These are phyloP conservation scores for Zalerion maritima DNA, from an alignment of 495 filamentous ascomycete genomes.

Conservation along the genomic window DNA sequence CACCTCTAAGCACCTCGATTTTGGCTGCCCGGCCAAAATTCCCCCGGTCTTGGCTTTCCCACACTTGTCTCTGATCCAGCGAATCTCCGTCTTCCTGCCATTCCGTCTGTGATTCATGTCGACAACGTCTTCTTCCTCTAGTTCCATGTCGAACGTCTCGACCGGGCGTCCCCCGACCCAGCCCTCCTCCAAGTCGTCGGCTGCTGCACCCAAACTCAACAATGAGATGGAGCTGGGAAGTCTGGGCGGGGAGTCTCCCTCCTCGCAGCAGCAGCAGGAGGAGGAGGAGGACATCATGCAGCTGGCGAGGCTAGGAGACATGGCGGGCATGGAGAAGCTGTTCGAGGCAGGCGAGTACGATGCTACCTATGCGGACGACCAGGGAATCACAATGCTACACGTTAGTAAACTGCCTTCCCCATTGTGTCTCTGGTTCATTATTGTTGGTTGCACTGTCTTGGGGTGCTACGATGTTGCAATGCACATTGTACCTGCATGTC, in stretches of 20 bases:
- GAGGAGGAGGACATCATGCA: slow-evolving; percentile 89
- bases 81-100: slow-evolving; percentile 5
- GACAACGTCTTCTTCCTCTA: slow-evolving; percentile 1
- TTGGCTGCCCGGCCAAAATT: too few relatives aligned
- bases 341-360: slow-evolving; percentile 70
- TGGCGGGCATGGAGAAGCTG: slow-evolving; percentile 72
- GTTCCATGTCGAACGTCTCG: slow-evolving; percentile 6
- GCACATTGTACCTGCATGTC: neutral
- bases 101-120: slow-evolving; percentile 4
- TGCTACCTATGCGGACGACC: slow-evolving; percentile 68
- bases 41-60: slow-evolving; percentile 4
- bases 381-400: slow-evolving; percentile 90
- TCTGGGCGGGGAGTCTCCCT: slow-evolving; percentile 27
- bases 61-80: slow-evolving; percentile 6
- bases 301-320: slow-evolving; percentile 75
- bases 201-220: slow-evolving; percentile 45
- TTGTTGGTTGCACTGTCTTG: slow-evolving; percentile 7
- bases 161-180: slow-evolving; percentile 23
- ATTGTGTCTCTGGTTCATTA: neutral
- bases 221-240: slow-evolving; percentile 55
- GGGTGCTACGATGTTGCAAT: too few relatives aligned
- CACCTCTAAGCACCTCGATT: too few relatives aligned
- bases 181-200: slow-evolving; percentile 41
- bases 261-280: slow-evolving; percentile 13
- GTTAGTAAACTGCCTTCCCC: too few relatives aligned